Base-by-base conservation (phyloP, 2,329 filamentous ascomycete species). In the Microsporum ferrugineum region DNA sequence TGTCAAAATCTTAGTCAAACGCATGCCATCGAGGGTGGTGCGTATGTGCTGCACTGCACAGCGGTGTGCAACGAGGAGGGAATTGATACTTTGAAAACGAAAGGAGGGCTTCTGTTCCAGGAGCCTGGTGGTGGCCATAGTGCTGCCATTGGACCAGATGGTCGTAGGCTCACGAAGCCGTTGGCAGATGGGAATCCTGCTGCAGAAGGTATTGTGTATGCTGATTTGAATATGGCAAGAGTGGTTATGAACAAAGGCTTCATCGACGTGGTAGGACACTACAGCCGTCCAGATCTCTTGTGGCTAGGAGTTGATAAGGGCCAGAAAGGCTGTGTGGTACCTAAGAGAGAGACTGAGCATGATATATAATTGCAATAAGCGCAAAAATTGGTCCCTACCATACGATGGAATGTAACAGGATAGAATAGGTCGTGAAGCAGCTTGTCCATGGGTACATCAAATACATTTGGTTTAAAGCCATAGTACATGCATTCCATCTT, bases 21-120 rank as follows among this genome's bases (percentile, higher is more conserved):
- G 0, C 84, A 84, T 64, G 82, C 83, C 0, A 78, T 85, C 6
- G 83, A 86, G 66, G 77, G 79, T 1, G 73, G 75, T 6, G 70
- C 79, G 0, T 85, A 80, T 62, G 82, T 85, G 0, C 74, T 84
- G 2, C 80, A 82, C 64, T 71, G 72, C 56, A 82, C 80, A 0
- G 69, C 76, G 0, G 73, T 84, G 2, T 72, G 82, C 57, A 75
- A 72, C 0, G 65, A 78, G 5, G 67, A 72, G 12, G 81, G 77
- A 0, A 74, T 81, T 10, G 66, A 77, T 2, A 59, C 62, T 1
- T 75, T 82, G 68, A 68, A 71, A 5, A 80, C 78, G 0, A 65
- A 72, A 6, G 72, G 72, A 0, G 75, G 76, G 0, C 65, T 75
- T 0, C 62, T 79, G 0, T 78, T 80, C 68, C 66, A 68, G 4